Conservation (phyloP, 2,329 filamentous ascomycete species). For the Apiospora hydei region DNA sequence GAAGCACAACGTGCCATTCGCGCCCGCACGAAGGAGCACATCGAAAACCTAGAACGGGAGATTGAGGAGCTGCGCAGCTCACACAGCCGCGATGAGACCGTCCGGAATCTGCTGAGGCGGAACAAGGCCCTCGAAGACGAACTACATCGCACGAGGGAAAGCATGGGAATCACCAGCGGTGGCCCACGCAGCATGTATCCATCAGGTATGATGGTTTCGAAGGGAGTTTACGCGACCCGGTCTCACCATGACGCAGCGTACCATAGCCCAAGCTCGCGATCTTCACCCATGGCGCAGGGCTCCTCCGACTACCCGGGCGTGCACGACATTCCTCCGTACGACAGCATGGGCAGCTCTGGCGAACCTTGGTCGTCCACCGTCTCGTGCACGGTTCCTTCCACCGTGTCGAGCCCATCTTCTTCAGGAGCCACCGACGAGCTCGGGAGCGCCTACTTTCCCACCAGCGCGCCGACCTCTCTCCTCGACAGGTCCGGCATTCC, state of each 20-base stretch:
- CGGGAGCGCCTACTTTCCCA: conserved; percentile 55
- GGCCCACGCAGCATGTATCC: conserved; percentile 37
- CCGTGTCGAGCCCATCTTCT: conserved; percentile 60
- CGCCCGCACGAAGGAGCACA: conserved; percentile 85
- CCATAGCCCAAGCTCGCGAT: conserved; percentile 49
- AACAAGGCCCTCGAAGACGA: conserved; percentile 64
- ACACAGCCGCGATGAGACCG: conserved; percentile 56
- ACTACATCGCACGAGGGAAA: conserved; percentile 53
- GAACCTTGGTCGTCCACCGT: conserved; percentile 56
- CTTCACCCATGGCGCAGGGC: conserved; percentile 51
- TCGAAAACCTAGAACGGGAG: conserved; percentile 77
- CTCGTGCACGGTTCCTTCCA: conserved; percentile 54
- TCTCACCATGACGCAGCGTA: conserved; percentile 34
- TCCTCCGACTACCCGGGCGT: conserved; percentile 53
- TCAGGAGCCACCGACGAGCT: conserved; percentile 57
- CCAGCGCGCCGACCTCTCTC: conserved; percentile 55
- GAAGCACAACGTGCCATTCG: conserved; percentile 89
- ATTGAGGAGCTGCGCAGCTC: conserved; percentile 72
- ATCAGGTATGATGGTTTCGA: conserved; percentile 33
- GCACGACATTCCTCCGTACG: conserved; percentile 51
- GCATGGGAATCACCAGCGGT: conserved; percentile 49
- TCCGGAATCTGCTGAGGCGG: conserved; percentile 58
- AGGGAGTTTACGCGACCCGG: conserved; percentile 20
- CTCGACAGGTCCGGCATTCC: conserved; percentile 44
- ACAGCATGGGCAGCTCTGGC: conserved; percentile 50